A percentile compares a stretch with the other conserved stretches of the same genome.
Conservation (phyloP, 352 stramenopile genomes). For the Globisporangium spiculum region DNA sequence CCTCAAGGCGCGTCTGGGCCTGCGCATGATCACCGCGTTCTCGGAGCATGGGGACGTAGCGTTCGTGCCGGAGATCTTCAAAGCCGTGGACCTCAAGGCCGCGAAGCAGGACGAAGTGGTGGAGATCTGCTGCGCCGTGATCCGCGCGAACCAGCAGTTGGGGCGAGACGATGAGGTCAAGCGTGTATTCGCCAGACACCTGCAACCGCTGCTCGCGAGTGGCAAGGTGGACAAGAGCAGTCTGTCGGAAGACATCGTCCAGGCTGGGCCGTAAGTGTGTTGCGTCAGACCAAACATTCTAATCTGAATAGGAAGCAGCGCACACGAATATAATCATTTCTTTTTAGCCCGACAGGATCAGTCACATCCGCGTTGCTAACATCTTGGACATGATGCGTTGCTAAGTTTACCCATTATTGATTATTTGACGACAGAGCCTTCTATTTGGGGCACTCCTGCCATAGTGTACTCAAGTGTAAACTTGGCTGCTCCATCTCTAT, state of each 20-base stretch:
- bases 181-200: constrained; percentile 19
- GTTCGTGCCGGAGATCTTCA: constrained; percentile 34
- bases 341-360: not conserved
- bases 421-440: not conserved
- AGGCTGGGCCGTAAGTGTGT: not conserved
- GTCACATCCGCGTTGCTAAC: not conserved
- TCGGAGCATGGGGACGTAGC: constrained; percentile 23
- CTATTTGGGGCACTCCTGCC: not conserved
- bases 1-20: constrained; percentile 25
- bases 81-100: constrained; percentile 24
- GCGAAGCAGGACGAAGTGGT: constrained; percentile 24
- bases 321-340: not conserved
- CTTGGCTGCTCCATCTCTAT: not conserved
- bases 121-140: constrained; percentile 23
- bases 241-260: constrained; percentile 5
- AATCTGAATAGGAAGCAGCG: not conserved
- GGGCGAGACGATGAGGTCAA: constrained; percentile 20
- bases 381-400: not conserved
- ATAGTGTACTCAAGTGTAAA: not conserved
- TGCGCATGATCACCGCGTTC: constrained; percentile 28
- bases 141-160: constrained; percentile 34
- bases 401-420: not conserved
- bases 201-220: constrained; percentile 22
- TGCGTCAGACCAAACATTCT: not conserved
- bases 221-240: not conserved